These are phyloP conservation scores for Cyberlindnera samutprakarnensis DNA, from an alignment of 805 yeast species.

Conservation along the genomic window DNA sequence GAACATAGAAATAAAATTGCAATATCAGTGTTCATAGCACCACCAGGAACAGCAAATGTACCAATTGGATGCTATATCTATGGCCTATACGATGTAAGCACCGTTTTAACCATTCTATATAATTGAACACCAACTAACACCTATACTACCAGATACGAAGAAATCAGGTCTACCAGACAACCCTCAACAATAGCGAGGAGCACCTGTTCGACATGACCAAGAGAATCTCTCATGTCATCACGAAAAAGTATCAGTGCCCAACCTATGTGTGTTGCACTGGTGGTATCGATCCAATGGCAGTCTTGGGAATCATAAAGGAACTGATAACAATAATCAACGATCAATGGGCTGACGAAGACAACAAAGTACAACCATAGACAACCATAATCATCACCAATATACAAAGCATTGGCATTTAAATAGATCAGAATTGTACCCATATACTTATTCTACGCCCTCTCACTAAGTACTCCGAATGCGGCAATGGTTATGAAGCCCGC, in stretches of 20 bases:
- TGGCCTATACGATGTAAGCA: slow-evolving; percentile 2
- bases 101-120: background rate
- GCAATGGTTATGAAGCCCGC: slow-evolving; percentile 7
- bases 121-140: background rate
- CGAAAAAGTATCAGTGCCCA: slow-evolving; percentile 34
- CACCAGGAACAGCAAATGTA: background rate
- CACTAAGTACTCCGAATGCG: too few species aligned
- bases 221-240: slow-evolving; percentile 33
- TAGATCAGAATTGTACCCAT: too few species aligned
- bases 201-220: slow-evolving; percentile 34
- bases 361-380: too few species aligned
- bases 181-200: slow-evolving; percentile 35
- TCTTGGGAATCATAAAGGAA: slow-evolving; percentile 22
- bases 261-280: slow-evolving; percentile 39
- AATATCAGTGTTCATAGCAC: slow-evolving; percentile 6
- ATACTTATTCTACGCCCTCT: too few species aligned
- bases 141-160: slow-evolving; percentile 6
- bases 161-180: slow-evolving; percentile 31
- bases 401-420: too few species aligned
- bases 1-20: slow-evolving; percentile 8
- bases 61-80: slow-evolving; percentile 11
- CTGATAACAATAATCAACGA: slow-evolving; percentile 24
- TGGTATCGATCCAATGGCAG: slow-evolving; percentile 26
- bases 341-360: slow-evolving; percentile 3
- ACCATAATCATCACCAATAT: too few species aligned